A percentile compares a stretch with the other conserved stretches of the same genome.
Evolutionary conservation across 495 filamentous ascomycete genomes (phyloP).

Genomic region (Hyaloscypha hepaticicola): DNA sequence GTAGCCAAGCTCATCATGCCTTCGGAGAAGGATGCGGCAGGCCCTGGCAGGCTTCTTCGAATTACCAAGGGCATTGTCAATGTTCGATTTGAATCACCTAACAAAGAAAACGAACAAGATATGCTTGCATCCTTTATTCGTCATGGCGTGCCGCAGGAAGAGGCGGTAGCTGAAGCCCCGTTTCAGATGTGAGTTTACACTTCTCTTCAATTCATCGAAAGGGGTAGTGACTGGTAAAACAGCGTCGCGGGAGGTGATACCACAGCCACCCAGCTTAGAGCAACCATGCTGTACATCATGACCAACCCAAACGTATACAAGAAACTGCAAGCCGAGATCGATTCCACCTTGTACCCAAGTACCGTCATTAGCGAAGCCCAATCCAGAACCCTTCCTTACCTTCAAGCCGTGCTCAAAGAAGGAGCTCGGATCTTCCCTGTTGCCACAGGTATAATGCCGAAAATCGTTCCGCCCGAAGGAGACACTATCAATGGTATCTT

Average conservation of each 20-base stretch:
- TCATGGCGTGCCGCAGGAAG: constrained; percentile 38
- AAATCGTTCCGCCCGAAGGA: constrained; percentile 48
- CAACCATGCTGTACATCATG: constrained; percentile 53
- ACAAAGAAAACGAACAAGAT: constrained; percentile 28
- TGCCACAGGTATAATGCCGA: constrained; percentile 37
- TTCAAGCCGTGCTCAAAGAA: constrained; percentile 53
- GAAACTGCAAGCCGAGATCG: constrained; percentile 58
- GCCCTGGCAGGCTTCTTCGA: constrained; percentile 52
- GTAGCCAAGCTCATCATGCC: constrained; percentile 54
- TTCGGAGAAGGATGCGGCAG: constrained; percentile 50
- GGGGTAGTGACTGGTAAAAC: constrained; percentile 42
- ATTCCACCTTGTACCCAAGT: constrained; percentile 36
- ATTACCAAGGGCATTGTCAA: constrained; percentile 40
- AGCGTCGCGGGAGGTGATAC: constrained; percentile 52
- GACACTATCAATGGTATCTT: constrained; percentile 48
- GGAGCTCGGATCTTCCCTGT: constrained; percentile 46
- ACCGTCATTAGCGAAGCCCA: constrained; percentile 29
- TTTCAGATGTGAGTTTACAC: constrained; percentile 38
- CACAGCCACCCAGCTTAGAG: constrained; percentile 59
- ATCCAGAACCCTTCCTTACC: constrained; percentile 47
- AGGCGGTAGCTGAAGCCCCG: constrained; percentile 44
- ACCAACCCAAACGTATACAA: constrained; percentile 45
- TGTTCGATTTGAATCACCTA: constrained; percentile 32
- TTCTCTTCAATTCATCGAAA: background rate
- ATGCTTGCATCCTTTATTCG: constrained; percentile 46